Percentiles rank a stretch among this genome's conserved stretches.
phyloP scores from a whole-genome alignment of 805 yeast genomes.

The Sugiyamaella chiloensis region DNA sequence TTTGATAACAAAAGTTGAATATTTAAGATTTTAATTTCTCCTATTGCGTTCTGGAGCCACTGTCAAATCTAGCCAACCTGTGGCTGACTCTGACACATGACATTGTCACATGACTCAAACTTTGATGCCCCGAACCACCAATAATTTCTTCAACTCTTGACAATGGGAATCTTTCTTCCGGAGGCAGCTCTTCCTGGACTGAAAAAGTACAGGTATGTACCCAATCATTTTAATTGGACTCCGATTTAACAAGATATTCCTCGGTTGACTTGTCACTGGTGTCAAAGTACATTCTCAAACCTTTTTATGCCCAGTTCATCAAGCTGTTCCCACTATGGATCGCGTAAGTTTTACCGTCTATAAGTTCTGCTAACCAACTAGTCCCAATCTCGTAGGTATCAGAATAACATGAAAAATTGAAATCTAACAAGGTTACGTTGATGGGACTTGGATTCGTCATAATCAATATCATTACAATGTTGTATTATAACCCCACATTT shows the following conservation, averaged over 20 bases:
- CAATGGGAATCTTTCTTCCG: conserved; percentile 68
- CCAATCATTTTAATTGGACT: background rate
- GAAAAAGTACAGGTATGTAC: conserved; percentile 50
- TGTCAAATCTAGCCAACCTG: no score
- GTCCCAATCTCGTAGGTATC: conserved; percentile 18
- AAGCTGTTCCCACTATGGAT: conserved; percentile 74
- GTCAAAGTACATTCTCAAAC: conserved; percentile 72
- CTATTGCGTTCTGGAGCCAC: no score
- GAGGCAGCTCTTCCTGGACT: conserved; percentile 47
- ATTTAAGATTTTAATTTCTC: no score
- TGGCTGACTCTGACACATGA: no score
- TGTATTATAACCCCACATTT: conserved; percentile 70
- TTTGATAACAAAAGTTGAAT: no score
- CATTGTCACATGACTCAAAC: no score
- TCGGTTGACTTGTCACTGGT: conserved; percentile 76
- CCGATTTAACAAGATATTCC: conserved; percentile 29
- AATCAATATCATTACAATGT: conserved; percentile 58
- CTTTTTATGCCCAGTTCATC: conserved; percentile 76
- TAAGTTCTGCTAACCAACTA: conserved; percentile 5
- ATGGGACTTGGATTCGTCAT: conserved; percentile 72
- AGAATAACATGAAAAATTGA: background rate
- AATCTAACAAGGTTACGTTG: conserved; percentile 73
- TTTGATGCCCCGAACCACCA: no score
- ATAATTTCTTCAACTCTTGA: no score
- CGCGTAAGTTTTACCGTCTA: conserved; percentile 47